These are phyloP conservation scores for Ascochyta rabiei DNA, from an alignment of 2,329 filamentous ascomycete genomes.

Conservation along the genomic window DNA sequence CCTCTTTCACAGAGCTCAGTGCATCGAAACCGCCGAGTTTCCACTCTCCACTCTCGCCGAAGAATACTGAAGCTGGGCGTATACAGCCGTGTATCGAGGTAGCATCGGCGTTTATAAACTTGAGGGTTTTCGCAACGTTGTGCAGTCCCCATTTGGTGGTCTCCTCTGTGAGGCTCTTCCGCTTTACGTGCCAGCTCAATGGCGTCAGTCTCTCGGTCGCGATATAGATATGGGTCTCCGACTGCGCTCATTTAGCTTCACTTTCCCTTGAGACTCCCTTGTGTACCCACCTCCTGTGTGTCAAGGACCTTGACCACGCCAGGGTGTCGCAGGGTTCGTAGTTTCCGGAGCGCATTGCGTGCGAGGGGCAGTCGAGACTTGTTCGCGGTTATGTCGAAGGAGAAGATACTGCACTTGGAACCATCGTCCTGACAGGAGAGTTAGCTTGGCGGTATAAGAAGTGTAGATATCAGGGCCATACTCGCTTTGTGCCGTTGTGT, in stretches of 20 bases:
- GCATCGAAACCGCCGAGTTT: conserved; percentile 94
- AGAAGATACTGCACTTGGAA: conserved; percentile 94
- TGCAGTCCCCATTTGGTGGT: conserved; percentile 97
- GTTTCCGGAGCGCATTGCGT: conserved; percentile 91
- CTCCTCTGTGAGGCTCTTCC: conserved; percentile 86
- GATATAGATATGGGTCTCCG: conserved; percentile 93
- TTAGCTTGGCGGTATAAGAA: conserved; percentile 27
- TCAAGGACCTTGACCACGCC: conserved; percentile 94
- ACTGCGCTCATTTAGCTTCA: conserved; percentile 58
- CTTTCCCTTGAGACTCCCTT: not conserved
- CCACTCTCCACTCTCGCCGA: conserved; percentile 96
- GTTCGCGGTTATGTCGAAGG: conserved; percentile 86
- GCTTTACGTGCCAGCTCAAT: conserved; percentile 85
- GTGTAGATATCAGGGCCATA: conserved; percentile 51
- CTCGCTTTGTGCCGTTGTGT: conserved; percentile 90
- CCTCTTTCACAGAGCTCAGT: conserved; percentile 92
- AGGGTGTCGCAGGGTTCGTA: conserved; percentile 89
- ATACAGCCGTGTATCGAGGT: conserved; percentile 89
- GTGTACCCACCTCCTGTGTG: conserved; percentile 76
- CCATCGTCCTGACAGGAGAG: conserved; percentile 75
- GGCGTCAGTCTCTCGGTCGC: conserved; percentile 90
- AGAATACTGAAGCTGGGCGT: conserved; percentile 85
- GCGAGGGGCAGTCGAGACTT: conserved; percentile 83
- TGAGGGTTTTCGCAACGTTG: conserved; percentile 87
- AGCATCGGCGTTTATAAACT: conserved; percentile 95